Evolutionary conservation across 225 moss, liverwort and hornwort genomes (phyloP).

Genomic region (Marchantia paleacea): DNA sequence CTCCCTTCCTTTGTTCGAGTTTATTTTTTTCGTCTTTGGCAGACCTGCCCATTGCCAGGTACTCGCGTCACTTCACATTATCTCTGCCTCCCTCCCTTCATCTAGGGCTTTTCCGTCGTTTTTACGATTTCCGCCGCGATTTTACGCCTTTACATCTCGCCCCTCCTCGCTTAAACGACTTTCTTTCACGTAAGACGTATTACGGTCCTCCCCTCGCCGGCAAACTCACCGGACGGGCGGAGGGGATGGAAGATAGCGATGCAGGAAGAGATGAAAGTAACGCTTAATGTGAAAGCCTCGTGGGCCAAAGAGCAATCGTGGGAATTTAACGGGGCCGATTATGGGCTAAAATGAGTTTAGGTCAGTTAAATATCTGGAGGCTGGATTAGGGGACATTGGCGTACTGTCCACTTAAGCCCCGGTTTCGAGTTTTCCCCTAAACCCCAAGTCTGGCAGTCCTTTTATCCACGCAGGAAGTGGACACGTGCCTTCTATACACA

Average conservation of each 20-base stretch:
- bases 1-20: slow-evolving; percentile 1
- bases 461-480: neutral
- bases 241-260: neutral
- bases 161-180: neutral
- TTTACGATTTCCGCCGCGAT: neutral
- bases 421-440: neutral
- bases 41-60: slow-evolving; percentile 1
- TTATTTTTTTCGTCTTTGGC: slow-evolving; percentile 1
- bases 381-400: too few relatives aligned
- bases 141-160: neutral
- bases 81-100: slow-evolving; percentile 13
- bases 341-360: neutral
- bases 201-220: too few relatives aligned
- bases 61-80: slow-evolving; percentile 13
- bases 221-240: neutral
- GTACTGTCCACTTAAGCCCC: neutral
- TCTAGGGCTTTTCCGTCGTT: neutral
- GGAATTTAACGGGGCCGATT: slow-evolving; percentile 4
- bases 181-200: neutral
- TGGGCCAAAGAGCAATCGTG: slow-evolving; percentile 19
- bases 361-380: too few relatives aligned
- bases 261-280: slow-evolving; percentile 1
- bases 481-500: neutral
- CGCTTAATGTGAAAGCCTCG: slow-evolving; percentile 16
- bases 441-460: slow-evolving; percentile 1